phyloP scores from a whole-genome alignment of 148 eudicot genomes.

The Polygonum aviculare region DNA sequence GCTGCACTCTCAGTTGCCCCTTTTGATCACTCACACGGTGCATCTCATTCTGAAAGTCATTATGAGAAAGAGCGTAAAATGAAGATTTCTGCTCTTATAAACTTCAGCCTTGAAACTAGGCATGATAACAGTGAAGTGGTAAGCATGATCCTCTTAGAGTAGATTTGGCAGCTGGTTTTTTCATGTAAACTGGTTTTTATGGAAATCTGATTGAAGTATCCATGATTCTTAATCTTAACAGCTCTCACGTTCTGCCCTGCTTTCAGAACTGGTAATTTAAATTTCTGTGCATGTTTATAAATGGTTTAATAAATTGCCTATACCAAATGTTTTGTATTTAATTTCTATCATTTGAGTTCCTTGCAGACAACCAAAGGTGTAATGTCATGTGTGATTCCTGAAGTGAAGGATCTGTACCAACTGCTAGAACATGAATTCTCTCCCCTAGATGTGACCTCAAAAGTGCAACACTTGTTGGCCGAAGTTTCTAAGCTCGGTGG shows the following conservation, averaged over 20 bases:
- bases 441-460: conserved; percentile 57
- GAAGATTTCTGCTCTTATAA: conserved; percentile 76
- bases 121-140: conserved; percentile 82
- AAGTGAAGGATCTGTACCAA: conserved; percentile 85
- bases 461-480: conserved; percentile 60
- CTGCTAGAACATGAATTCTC: conserved; percentile 70
- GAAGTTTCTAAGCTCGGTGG: conserved; percentile 83
- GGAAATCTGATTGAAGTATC: too few species aligned
- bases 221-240: conserved; percentile 21
- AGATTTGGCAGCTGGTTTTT: neutral
- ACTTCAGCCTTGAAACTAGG: conserved; percentile 74
- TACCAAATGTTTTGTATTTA: neutral
- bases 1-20: conserved; percentile 85
- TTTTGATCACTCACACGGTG: conserved; percentile 59
- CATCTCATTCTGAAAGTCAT: conserved; percentile 80
- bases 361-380: conserved; percentile 76
- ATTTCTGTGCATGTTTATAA: too few species aligned
- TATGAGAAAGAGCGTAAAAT: conserved; percentile 67
- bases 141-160: conserved; percentile 7
- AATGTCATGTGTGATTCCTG: conserved; percentile 80
- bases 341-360: too few species aligned
- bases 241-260: conserved; percentile 78
- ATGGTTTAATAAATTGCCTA: conserved; percentile 7
- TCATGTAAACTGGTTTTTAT: neutral
- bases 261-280: conserved; percentile 56